A percentile compares a stretch with the other conserved stretches of the same genome.
Evolutionary conservation across 2,329 filamentous ascomycete species (phyloP).

Genomic region (Hypoxylon sp.): DNA sequence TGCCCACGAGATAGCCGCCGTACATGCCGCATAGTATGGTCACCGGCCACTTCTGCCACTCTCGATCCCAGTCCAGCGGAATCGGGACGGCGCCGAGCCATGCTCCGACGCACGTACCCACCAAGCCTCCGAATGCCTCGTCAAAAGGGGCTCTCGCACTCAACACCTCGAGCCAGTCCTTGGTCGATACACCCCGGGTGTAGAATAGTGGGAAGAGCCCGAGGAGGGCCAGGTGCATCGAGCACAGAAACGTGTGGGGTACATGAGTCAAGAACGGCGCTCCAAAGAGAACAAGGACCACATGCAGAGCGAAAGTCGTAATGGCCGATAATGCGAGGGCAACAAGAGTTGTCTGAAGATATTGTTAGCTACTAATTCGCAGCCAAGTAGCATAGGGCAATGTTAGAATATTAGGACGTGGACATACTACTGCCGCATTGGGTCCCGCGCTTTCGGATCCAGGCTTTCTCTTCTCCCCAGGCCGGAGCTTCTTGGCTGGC

Average conservation of each 20-base stretch:
- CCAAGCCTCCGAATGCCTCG: conserved; percentile 80
- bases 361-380: conserved; percentile 39
- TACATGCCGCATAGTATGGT: conserved; percentile 88
- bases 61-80: conserved; percentile 96
- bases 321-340: conserved; percentile 64
- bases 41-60: conserved; percentile 98
- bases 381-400: not conserved
- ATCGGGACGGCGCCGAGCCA: conserved; percentile 97
- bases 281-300: conserved; percentile 84
- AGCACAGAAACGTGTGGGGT: conserved; percentile 78
- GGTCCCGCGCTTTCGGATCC: conserved; percentile 51
- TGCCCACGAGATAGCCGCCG: conserved; percentile 76
- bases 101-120: conserved; percentile 81
- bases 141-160: conserved; percentile 77
- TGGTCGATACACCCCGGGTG: conserved; percentile 77
- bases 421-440: conserved; percentile 57
- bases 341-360: conserved; percentile 71
- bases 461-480: conserved; percentile 62
- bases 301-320: conserved; percentile 52
- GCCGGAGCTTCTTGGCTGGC: conserved; percentile 58
- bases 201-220: conserved; percentile 84
- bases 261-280: conserved; percentile 87
- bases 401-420: too few species aligned
- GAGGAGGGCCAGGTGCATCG: conserved; percentile 82
- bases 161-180: conserved; percentile 74